Percentiles rank a stretch among this genome's conserved stretches.
Evolutionary conservation across 2,329 filamentous ascomycete species (phyloP).

Genomic region (Colletotrichum sp.): DNA sequence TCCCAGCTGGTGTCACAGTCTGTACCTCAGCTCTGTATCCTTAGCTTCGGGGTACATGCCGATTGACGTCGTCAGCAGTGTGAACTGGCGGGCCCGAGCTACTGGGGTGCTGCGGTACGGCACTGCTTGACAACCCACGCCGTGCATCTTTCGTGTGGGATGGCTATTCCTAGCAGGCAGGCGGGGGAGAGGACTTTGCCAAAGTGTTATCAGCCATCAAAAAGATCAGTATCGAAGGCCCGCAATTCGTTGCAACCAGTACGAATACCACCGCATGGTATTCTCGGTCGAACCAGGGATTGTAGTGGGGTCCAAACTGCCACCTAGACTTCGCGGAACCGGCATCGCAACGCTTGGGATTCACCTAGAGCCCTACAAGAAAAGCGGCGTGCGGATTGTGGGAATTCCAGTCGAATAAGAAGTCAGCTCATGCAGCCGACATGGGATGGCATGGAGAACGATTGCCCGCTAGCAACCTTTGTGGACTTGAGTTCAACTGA

Average conservation of each 20-base stretch:
- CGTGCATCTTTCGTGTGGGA: neutral
- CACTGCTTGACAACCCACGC: neutral
- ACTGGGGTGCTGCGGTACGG: neutral
- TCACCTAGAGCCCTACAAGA: constrained; percentile 18
- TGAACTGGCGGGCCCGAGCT: neutral
- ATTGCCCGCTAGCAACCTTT: constrained; percentile 19
- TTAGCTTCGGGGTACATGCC: neutral
- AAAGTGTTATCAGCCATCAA: neutral
- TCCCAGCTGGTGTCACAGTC: neutral
- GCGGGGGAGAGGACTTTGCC: neutral
- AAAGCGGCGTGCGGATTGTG: constrained; percentile 7
- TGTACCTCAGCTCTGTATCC: neutral
- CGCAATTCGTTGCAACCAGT: constrained; percentile 2
- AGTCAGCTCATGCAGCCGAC: constrained; percentile 3
- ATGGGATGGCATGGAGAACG: constrained; percentile 21
- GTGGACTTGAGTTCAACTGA: constrained; percentile 6
- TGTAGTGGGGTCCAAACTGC: neutral
- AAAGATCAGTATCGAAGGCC: neutral
- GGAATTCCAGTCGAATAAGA: constrained; percentile 6
- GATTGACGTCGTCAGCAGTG: neutral
- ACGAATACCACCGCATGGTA: constrained; percentile 1
- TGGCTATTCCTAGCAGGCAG: neutral
- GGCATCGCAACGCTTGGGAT: constrained; percentile 14
- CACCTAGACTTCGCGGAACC: constrained; percentile 17
- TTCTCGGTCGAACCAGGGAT: constrained; percentile 10